These are phyloP conservation scores for Claviceps cyperi DNA, from an alignment of 2,329 filamentous ascomycete genomes.

Conservation along the genomic window DNA sequence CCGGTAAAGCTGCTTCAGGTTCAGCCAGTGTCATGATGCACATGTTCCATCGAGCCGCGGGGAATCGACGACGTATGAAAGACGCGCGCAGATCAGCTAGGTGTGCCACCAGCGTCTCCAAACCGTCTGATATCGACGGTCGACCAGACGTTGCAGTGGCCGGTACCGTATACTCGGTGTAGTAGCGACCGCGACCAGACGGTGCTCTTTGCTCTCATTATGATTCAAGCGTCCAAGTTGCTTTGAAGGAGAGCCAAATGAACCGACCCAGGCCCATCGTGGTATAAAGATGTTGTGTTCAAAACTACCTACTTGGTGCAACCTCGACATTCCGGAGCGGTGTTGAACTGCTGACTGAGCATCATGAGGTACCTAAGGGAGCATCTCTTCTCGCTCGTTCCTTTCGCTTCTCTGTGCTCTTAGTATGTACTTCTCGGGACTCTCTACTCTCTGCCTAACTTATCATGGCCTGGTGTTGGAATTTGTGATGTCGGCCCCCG, in stretches of 20 bases:
- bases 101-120: neutral
- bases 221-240: neutral
- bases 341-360: no score
- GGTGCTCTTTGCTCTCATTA: neutral
- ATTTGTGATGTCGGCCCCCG: neutral
- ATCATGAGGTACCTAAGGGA: no score
- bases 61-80: conserved; percentile 2
- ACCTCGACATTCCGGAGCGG: no score
- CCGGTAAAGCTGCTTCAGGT: neutral
- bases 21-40: neutral
- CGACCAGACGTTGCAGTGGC: neutral
- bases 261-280: neutral
- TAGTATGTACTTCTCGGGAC: neutral
- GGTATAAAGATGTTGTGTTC: neutral
- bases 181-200: neutral
- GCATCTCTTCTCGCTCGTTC: no score
- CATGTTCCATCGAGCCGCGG: neutral
- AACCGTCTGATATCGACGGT: neutral
- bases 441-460: neutral
- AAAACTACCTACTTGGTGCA: no score
- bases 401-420: neutral
- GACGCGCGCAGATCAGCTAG: conserved; percentile 2
- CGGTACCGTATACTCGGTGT: neutral
- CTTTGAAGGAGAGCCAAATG: neutral
- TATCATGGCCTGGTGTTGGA: no score